These are phyloP conservation scores for Diophrys appendiculata DNA, from an alignment of 73 alveolate genomes.

Conservation along the genomic window DNA sequence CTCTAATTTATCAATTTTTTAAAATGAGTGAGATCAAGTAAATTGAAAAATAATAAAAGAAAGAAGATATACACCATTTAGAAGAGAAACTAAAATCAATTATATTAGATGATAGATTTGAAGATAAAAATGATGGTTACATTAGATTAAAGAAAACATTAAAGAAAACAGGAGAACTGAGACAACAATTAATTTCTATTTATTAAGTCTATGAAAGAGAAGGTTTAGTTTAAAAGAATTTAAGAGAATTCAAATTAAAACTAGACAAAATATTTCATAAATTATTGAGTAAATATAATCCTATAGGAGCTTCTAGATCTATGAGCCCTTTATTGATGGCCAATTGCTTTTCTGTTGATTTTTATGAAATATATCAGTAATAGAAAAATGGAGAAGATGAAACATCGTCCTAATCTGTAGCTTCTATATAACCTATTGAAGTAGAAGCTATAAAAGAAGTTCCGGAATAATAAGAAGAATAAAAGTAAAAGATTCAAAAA, in stretches of 20 bases:
- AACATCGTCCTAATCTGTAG: too few species aligned
- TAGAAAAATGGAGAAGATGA: constrained; percentile 10
- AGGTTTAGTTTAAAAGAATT: not conserved
- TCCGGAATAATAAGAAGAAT: not conserved
- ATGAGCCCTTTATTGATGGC: constrained; percentile 17
- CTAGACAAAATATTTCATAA: not conserved
- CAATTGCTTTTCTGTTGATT: constrained; percentile 13
- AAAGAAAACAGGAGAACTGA: not conserved
- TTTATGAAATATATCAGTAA: constrained; percentile 10
- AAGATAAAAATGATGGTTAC: not conserved
- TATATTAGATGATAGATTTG: not conserved
- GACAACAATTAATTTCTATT: not conserved
- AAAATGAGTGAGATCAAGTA: not conserved
- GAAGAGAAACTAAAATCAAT: too few species aligned
- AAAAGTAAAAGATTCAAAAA: not conserved
- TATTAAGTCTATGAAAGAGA: not conserved
- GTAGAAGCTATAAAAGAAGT: not conserved
- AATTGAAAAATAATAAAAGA: too few species aligned
- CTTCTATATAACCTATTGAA: too few species aligned
- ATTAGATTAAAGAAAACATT: not conserved
- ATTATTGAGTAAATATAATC: not conserved
- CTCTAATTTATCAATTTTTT: not conserved
- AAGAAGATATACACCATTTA: too few species aligned
- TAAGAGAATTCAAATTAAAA: not conserved
- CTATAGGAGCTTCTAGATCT: constrained; percentile 5